Percentiles rank a stretch among this genome's conserved stretches.
Conservation (phyloP, 1,284 basidiomycete genomes). For the Naganishia sp. region DNA sequence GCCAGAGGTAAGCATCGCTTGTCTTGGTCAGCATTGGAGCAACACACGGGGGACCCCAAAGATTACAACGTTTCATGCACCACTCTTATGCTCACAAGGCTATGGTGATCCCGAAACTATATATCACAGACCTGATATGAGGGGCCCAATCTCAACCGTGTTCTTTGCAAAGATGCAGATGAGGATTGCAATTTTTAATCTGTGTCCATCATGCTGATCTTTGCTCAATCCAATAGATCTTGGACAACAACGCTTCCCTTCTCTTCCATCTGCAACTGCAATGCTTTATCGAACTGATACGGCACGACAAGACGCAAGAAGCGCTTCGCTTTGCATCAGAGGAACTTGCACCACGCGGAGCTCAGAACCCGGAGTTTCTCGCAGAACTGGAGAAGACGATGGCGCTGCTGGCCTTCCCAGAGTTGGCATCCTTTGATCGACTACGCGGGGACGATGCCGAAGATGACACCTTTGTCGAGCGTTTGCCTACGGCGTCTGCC, state of each 20-base stretch:
- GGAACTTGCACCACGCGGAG: conserved; percentile 89
- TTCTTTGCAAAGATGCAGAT: conserved; percentile 29
- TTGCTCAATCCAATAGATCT: conserved; percentile 65
- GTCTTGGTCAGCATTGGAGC: background rate
- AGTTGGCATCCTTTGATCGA: conserved; percentile 56
- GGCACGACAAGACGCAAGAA: conserved; percentile 72
- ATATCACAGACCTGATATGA: conserved; percentile 57
- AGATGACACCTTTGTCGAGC: background rate
- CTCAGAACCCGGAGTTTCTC: conserved; percentile 91
- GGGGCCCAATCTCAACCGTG: conserved; percentile 38
- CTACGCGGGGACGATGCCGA: conserved; percentile 1
- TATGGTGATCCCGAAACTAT: conserved; percentile 50
- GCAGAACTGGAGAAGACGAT: conserved; percentile 91
- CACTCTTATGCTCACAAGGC: conserved; percentile 78
- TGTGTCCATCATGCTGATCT: conserved; percentile 11
- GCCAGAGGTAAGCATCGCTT: conserved; percentile 76
- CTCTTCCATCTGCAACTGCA: conserved; percentile 91
- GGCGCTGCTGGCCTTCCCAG: conserved; percentile 84
- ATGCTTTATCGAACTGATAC: conserved; percentile 87
- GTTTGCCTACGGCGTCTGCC: background rate
- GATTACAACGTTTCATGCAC: conserved; percentile 98
- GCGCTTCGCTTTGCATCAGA: conserved; percentile 88
- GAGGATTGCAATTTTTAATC: conserved; percentile 17
- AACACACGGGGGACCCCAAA: conserved; percentile 51
- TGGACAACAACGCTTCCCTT: conserved; percentile 85